phyloP scores from a whole-genome alignment of 1,284 basidiomycete species.

The Pseudozyma thailandica region DNA sequence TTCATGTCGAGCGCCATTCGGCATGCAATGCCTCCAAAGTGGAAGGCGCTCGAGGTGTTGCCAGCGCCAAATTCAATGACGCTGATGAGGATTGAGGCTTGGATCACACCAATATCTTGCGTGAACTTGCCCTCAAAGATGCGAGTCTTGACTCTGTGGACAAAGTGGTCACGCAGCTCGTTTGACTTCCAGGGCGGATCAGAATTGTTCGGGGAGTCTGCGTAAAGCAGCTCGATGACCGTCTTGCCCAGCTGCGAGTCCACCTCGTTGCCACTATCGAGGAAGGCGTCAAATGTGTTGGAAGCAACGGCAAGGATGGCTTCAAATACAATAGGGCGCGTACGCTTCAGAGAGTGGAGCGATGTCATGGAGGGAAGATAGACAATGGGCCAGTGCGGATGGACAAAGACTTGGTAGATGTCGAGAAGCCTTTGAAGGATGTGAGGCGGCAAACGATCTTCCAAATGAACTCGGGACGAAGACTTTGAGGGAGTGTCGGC shows the following conservation, averaged over 20 bases:
- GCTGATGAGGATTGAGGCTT: slow-evolving; percentile 48
- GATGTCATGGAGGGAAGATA: slow-evolving; percentile 50
- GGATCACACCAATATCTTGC: slow-evolving; percentile 34
- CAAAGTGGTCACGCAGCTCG: slow-evolving; percentile 43
- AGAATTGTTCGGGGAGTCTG: slow-evolving; percentile 20
- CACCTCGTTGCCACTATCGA: slow-evolving; percentile 20
- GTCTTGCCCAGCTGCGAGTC: slow-evolving; percentile 15
- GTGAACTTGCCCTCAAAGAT: slow-evolving; percentile 47
- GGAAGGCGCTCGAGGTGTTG: slow-evolving; percentile 43
- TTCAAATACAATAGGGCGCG: slow-evolving; percentile 46
- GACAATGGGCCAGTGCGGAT: slow-evolving; percentile 57
- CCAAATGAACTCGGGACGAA: slow-evolving; percentile 14
- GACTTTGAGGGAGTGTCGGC: slow-evolving; percentile 8
- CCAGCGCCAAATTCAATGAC: slow-evolving; percentile 49
- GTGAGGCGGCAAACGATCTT: slow-evolving; percentile 35
- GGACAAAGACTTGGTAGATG: slow-evolving; percentile 49
- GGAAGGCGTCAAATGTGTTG: slow-evolving; percentile 43
- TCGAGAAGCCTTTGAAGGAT: slow-evolving; percentile 37
- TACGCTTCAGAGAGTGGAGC: slow-evolving; percentile 35
- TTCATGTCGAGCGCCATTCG: slow-evolving; percentile 54
- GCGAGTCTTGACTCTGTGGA: slow-evolving; percentile 37
- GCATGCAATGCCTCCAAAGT: slow-evolving; percentile 50
- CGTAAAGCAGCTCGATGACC: slow-evolving; percentile 24
- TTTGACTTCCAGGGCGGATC: slow-evolving; percentile 30
- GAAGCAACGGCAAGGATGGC: slow-evolving; percentile 50